phyloP scores from a whole-genome alignment of 768 basidiomycete species.

The Leccinum aurantiacum region DNA sequence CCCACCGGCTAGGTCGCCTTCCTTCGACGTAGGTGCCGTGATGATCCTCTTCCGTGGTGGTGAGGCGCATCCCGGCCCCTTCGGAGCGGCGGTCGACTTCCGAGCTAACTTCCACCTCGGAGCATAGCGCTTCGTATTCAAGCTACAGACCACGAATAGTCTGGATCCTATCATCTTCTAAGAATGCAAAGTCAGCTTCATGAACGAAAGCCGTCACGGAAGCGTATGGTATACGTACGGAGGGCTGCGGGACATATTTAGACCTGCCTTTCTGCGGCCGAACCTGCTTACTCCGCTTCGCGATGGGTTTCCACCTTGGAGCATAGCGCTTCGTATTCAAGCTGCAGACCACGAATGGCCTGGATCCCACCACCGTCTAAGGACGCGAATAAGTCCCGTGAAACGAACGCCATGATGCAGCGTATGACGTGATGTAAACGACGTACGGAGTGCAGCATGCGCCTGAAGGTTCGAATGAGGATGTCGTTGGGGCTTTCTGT shows the following conservation, averaged over 20 bases:
- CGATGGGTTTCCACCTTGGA: neutral
- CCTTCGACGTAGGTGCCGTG: neutral
- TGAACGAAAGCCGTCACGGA: neutral
- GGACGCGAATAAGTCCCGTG: neutral
- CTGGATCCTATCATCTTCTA: neutral
- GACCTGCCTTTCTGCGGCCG: neutral
- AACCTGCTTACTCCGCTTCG: neutral
- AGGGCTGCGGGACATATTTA: neutral
- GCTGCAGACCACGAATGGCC: slow-evolving; percentile 14
- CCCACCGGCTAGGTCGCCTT: neutral
- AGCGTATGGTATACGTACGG: neutral
- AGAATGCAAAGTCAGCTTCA: neutral
- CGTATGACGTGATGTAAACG: neutral
- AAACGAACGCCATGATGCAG: neutral
- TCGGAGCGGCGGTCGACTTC: neutral
- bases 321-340: neutral
- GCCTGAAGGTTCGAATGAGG: neutral
- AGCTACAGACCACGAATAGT: neutral
- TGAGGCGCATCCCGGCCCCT: neutral
- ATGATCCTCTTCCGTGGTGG: neutral
- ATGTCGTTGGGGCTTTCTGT: slow-evolving; percentile 5
- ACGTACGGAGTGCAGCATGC: neutral
- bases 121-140: neutral
- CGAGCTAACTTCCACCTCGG: neutral
- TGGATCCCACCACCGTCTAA: neutral